phyloP scores from a whole-genome alignment of 305 asterid species.

The Ruellia speciosa region DNA sequence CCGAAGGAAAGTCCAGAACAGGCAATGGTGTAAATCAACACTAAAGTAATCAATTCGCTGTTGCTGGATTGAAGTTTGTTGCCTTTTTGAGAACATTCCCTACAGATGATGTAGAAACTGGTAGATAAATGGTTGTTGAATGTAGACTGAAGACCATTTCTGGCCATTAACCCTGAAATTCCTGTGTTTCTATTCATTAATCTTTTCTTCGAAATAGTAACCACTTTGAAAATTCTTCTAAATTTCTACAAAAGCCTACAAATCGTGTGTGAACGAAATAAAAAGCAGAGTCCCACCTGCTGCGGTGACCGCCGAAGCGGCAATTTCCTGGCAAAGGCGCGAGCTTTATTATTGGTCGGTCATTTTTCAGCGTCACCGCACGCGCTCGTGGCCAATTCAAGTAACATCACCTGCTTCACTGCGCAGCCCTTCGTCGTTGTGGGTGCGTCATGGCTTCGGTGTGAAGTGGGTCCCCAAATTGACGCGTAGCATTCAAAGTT shows the following conservation, averaged over 20 bases:
- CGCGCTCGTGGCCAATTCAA: too few relatives aligned
- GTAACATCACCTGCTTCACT: neutral
- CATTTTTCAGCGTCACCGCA: neutral
- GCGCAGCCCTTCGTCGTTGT: neutral
- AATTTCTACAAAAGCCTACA: neutral
- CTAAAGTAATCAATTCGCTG: too few relatives aligned
- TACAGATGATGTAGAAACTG: too few relatives aligned
- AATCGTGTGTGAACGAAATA: neutral
- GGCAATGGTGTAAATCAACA: too few relatives aligned
- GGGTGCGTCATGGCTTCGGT: slow-evolving; percentile 20
- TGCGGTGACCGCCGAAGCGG: neutral
- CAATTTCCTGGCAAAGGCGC: neutral
- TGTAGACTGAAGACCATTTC: too few relatives aligned
- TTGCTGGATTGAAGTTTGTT: too few relatives aligned
- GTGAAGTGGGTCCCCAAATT: slow-evolving; percentile 1
- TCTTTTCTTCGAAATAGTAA: neutral
- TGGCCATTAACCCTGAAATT: neutral
- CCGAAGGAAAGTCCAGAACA: too few relatives aligned
- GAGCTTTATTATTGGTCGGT: neutral
- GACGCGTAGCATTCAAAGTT: slow-evolving; percentile 14
- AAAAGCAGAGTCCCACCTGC: neutral
- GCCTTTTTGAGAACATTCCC: too few relatives aligned
- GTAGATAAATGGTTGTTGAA: too few relatives aligned
- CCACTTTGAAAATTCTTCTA: neutral
- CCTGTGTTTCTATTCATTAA: neutral